Percentiles rank a stretch among this genome's conserved stretches.
phyloP scores from a whole-genome alignment of 2,329 filamentous ascomycete genomes.

The Talaromyces amestolkiae region DNA sequence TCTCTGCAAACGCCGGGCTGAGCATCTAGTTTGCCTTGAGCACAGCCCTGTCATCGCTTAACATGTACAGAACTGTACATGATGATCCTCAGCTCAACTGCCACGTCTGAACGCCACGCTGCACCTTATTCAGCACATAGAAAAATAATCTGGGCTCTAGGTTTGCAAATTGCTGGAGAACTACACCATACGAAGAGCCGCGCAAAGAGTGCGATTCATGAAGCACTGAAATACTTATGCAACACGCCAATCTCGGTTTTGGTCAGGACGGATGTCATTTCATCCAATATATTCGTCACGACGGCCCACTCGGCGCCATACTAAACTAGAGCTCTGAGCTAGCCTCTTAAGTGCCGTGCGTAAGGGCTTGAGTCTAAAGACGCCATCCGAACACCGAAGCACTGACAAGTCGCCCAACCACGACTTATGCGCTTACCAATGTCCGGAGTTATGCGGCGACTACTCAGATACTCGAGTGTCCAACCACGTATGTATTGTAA shows the following conservation, averaged over 20 bases:
- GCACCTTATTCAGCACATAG: background rate
- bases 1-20: slow-evolving; percentile 1
- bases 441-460: background rate
- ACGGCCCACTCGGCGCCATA: background rate
- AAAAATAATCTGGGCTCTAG: background rate
- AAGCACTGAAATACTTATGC: background rate
- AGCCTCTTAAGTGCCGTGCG: slow-evolving; percentile 2
- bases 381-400: slow-evolving; percentile 4
- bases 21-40: background rate
- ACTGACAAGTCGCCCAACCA: background rate
- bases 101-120: slow-evolving; percentile 9
- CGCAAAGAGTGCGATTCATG: background rate
- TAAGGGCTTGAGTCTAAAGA: slow-evolving; percentile 8
- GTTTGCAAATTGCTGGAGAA: background rate
- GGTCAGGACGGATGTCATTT: background rate
- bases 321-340: background rate
- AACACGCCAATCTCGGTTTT: background rate
- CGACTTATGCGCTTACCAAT: background rate
- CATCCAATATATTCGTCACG: slow-evolving; percentile 11
- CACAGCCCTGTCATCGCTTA: slow-evolving; percentile 7
- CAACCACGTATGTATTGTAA: background rate
- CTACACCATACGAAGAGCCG: background rate
- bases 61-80: background rate
- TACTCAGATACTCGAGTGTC: background rate
- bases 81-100: background rate